Conservation (phyloP, 176 grass and related monocot species). For the Carex kokanica region DNA sequence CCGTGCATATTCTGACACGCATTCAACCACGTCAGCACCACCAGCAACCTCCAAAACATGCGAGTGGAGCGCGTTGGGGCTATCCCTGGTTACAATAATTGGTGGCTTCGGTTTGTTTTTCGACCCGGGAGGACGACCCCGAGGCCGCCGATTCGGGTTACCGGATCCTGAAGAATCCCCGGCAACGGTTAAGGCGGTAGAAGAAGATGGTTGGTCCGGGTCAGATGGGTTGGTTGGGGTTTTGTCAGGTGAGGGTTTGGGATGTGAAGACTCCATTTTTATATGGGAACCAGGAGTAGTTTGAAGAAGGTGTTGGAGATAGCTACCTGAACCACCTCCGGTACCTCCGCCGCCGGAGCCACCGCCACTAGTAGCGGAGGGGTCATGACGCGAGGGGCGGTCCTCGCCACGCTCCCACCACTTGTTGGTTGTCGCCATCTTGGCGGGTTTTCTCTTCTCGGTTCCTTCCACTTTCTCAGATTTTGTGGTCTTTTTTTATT, state of each 20-base stretch:
- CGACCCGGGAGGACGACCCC: constrained; percentile 68
- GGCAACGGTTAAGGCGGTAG: constrained; percentile 36
- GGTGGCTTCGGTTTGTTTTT: constrained; percentile 96
- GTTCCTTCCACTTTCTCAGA: background rate
- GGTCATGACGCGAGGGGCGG: constrained; percentile 51
- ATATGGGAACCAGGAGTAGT: constrained; percentile 53
- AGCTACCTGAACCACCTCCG: constrained; percentile 44
- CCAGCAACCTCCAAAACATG: constrained; percentile 78
- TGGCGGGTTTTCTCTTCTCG: constrained; percentile 31
- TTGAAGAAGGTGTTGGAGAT: constrained; percentile 78
- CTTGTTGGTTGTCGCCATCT: constrained; percentile 90
- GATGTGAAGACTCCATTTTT: constrained; percentile 53
- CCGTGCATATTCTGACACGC: constrained; percentile 78
- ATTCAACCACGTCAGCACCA: constrained; percentile 83
- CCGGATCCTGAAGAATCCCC: constrained; percentile 42
- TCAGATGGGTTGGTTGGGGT: constrained; percentile 33
- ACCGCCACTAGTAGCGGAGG: constrained; percentile 38
- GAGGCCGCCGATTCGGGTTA: constrained; percentile 61
- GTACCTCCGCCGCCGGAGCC: constrained; percentile 14
- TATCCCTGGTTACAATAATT: constrained; percentile 91
- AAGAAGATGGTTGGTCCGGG: constrained; percentile 72
- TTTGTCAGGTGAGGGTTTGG: constrained; percentile 55
- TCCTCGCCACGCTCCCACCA: constrained; percentile 95
- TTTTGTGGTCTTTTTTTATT: background rate
- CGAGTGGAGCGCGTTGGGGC: constrained; percentile 91